Evolutionary conservation across 495 filamentous ascomycete genomes (phyloP).

Genomic region (Parathielavia hyrcaniae): DNA sequence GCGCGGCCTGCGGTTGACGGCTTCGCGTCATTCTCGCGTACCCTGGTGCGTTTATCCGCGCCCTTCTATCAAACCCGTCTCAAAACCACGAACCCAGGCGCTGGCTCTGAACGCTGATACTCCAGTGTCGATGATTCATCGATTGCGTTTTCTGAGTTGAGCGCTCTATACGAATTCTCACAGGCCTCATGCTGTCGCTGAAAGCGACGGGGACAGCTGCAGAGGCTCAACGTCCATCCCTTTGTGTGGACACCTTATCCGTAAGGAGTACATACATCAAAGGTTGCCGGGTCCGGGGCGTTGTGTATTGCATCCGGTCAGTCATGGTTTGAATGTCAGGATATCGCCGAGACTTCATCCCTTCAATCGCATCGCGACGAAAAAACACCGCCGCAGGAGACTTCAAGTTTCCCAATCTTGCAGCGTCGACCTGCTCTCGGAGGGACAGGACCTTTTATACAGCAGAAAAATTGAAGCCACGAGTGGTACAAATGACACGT

Average conservation of each 20-base stretch:
- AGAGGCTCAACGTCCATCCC: not conserved
- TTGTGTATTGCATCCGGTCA: conserved; percentile 13
- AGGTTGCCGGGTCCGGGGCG: not conserved
- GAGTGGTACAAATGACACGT: conserved; percentile 12
- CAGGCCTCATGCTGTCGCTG: not conserved
- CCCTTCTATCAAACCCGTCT: conserved; percentile 6
- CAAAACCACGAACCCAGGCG: too few species aligned
- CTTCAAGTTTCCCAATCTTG: too few species aligned
- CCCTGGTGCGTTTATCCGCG: conserved; percentile 11
- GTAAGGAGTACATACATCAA: too few species aligned
- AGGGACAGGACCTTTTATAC: too few species aligned
- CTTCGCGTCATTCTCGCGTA: conserved; percentile 33
- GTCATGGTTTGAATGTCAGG: not conserved
- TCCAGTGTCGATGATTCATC: not conserved
- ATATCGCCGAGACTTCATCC: not conserved
- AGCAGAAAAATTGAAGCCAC: too few species aligned
- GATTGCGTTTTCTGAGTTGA: not conserved
- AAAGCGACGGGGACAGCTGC: not conserved
- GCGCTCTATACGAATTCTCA: not conserved
- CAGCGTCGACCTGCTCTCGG: too few species aligned
- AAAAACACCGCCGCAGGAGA: too few species aligned
- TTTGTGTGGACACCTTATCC: not conserved
- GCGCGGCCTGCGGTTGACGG: not conserved
- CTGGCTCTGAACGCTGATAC: too few species aligned
- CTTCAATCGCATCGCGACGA: too few species aligned